phyloP scores from a whole-genome alignment of 495 filamentous ascomycete genomes.

The Trichoderma virens region DNA sequence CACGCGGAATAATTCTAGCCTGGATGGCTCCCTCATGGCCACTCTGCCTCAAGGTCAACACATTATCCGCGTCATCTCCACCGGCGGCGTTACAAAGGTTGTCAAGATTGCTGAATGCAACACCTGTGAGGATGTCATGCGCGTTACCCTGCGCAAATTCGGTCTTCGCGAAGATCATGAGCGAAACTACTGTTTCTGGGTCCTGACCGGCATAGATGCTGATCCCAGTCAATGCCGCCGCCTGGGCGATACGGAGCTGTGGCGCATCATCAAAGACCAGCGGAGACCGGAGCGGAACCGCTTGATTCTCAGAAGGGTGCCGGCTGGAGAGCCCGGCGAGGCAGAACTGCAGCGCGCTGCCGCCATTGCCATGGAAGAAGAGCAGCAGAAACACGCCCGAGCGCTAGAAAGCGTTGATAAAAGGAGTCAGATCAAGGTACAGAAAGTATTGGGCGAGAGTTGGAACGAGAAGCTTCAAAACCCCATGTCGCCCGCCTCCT shows the following conservation, averaged over 20 bases:
- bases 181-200: slow-evolving; percentile 75
- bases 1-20: slow-evolving; percentile 58
- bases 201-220: slow-evolving; percentile 74
- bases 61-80: slow-evolving; percentile 86
- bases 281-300: slow-evolving; percentile 74
- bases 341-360: slow-evolving; percentile 76
- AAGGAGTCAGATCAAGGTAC: slow-evolving; percentile 65
- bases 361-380: slow-evolving; percentile 73
- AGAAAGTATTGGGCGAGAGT: slow-evolving; percentile 75
- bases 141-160: slow-evolving; percentile 77
- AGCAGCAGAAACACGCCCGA: slow-evolving; percentile 61
- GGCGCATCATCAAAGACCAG: slow-evolving; percentile 72
- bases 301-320: slow-evolving; percentile 82
- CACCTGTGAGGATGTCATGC: slow-evolving; percentile 83
- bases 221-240: slow-evolving; percentile 68
- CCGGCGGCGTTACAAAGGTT: slow-evolving; percentile 81
- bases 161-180: slow-evolving; percentile 65
- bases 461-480: slow-evolving; percentile 71
- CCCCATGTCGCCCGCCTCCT: slow-evolving; percentile 69
- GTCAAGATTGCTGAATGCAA: slow-evolving; percentile 83
- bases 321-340: slow-evolving; percentile 74
- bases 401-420: slow-evolving; percentile 56
- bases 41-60: slow-evolving; percentile 70
- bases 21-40: slow-evolving; percentile 75
- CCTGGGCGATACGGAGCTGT: slow-evolving; percentile 74